Conservation (phyloP, 768 basidiomycete genomes). For the Coprinellus micaceus region DNA sequence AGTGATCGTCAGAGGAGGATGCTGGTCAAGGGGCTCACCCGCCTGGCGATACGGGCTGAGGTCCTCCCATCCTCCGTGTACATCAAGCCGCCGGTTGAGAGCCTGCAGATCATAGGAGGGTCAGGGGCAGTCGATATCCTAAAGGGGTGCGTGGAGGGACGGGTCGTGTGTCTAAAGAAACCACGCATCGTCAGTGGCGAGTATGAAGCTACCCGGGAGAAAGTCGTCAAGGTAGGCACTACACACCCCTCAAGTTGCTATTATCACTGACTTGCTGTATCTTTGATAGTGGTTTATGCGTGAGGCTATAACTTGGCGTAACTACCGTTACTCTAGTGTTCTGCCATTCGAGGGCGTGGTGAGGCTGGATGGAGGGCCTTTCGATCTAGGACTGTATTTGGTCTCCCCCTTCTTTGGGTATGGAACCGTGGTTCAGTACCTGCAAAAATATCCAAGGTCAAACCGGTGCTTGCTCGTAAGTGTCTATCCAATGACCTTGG, state of each 20-base stretch:
- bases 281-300: too few species aligned
- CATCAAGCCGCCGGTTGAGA: background rate
- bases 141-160: background rate
- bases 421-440: conserved; percentile 5
- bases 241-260: too few species aligned
- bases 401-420: conserved; percentile 8
- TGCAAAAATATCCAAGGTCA: conserved; percentile 1
- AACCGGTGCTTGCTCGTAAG: background rate
- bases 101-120: background rate
- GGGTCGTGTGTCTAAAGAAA: background rate
- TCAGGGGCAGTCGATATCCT: too few species aligned
- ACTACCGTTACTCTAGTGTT: background rate
- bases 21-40: too few species aligned
- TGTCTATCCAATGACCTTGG: background rate
- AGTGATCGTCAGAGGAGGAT: too few species aligned
- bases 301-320: background rate
- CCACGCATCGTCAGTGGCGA: background rate
- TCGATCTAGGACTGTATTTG: conserved; percentile 9
- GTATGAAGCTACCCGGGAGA: too few species aligned
- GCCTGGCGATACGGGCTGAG: too few species aligned
- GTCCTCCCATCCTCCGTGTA: background rate
- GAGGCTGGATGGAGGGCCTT: background rate
- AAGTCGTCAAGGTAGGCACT: too few species aligned
- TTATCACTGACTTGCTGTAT: too few species aligned
- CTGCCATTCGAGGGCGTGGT: background rate